Percentiles rank a stretch among this genome's conserved stretches.
Evolutionary conservation across 2,329 filamentous ascomycete genomes (phyloP).

Genomic region (Lasiodiplodia sp.): DNA sequence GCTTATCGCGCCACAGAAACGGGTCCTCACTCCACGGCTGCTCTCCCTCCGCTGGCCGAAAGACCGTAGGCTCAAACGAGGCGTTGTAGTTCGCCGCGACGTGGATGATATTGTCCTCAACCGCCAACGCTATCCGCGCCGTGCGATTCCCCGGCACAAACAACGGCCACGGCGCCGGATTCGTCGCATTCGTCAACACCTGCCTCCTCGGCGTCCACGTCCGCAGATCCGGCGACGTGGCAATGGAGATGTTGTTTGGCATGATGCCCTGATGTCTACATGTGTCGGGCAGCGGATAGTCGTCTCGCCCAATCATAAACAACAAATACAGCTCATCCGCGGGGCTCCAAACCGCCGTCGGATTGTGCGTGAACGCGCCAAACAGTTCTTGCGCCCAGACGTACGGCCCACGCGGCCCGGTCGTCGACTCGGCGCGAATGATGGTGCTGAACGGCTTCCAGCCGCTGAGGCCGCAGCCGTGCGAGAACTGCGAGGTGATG

Average conservation of each 20-base stretch:
- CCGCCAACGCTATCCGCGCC: slow-evolving; percentile 42
- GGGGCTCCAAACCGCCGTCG: slow-evolving; percentile 54
- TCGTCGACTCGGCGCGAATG: slow-evolving; percentile 55
- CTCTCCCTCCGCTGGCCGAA: slow-evolving; percentile 5
- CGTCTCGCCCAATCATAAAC: slow-evolving; percentile 53
- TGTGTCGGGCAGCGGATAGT: slow-evolving; percentile 38
- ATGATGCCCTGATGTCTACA: slow-evolving; percentile 31
- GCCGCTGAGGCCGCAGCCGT: slow-evolving; percentile 56
- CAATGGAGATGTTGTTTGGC: slow-evolving; percentile 37
- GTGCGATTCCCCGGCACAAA: slow-evolving; percentile 41
- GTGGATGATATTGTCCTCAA: slow-evolving; percentile 50
- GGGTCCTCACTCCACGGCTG: slow-evolving; percentile 42
- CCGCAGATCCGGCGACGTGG: slow-evolving; percentile 30
- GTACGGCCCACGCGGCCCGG: slow-evolving; percentile 56
- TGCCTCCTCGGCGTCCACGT: slow-evolving; percentile 6
- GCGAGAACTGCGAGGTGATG: slow-evolving; percentile 54
- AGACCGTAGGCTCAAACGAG: slow-evolving; percentile 37
- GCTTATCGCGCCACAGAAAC: slow-evolving; percentile 48
- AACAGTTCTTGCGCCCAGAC: slow-evolving; percentile 51
- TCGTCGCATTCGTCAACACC: slow-evolving; percentile 45
- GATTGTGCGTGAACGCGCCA: slow-evolving; percentile 57
- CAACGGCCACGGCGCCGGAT: slow-evolving; percentile 53
- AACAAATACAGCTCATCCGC: slow-evolving; percentile 55
- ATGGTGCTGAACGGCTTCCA: slow-evolving; percentile 58
- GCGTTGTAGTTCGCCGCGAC: slow-evolving; percentile 38